phyloP scores from a whole-genome alignment of 2,329 filamentous ascomycete species.

The Fusarium newnesense region DNA sequence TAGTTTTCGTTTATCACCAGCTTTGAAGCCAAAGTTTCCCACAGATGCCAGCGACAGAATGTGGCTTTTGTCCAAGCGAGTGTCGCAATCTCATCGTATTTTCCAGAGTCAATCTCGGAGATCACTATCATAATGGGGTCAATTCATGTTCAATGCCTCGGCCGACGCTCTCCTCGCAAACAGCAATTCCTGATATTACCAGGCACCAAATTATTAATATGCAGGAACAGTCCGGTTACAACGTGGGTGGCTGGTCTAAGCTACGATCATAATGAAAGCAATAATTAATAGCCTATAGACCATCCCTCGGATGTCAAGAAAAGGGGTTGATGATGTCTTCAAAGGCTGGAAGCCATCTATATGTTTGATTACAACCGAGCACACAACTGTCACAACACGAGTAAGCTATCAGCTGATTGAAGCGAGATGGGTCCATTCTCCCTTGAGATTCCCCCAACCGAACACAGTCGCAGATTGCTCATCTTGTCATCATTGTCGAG shows the following conservation, averaged over 20 bases:
- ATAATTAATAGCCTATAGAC: constrained; percentile 34
- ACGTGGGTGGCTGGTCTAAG: constrained; percentile 22
- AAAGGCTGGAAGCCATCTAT: constrained; percentile 17
- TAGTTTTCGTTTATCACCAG: constrained; percentile 17
- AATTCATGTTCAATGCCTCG: neutral
- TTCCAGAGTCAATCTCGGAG: constrained; percentile 20
- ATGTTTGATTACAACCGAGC: constrained; percentile 40
- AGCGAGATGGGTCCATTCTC: constrained; percentile 35
- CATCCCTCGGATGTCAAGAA: constrained; percentile 21
- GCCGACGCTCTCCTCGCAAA: constrained; percentile 12
- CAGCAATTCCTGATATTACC: constrained; percentile 29
- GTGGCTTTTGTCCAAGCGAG: constrained; percentile 33
- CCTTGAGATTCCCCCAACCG: constrained; percentile 9
- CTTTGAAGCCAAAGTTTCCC: constrained; percentile 29
- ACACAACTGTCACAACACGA: constrained; percentile 21
- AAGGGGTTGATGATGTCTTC: constrained; percentile 26
- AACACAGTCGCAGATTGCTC: constrained; percentile 17
- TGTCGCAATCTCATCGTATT: constrained; percentile 30
- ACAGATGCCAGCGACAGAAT: constrained; percentile 26
- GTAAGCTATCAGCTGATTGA: constrained; percentile 19
- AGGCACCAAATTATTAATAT: constrained; percentile 25
- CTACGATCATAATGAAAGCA: constrained; percentile 21
- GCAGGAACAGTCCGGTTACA: constrained; percentile 32
- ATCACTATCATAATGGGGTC: constrained; percentile 25
- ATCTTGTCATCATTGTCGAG: constrained; percentile 1